Evolutionary conservation across 495 filamentous ascomycete genomes (phyloP), one percentile per base, ranked within the genome.

Genomic region (Usnea hakonensis): DNA sequence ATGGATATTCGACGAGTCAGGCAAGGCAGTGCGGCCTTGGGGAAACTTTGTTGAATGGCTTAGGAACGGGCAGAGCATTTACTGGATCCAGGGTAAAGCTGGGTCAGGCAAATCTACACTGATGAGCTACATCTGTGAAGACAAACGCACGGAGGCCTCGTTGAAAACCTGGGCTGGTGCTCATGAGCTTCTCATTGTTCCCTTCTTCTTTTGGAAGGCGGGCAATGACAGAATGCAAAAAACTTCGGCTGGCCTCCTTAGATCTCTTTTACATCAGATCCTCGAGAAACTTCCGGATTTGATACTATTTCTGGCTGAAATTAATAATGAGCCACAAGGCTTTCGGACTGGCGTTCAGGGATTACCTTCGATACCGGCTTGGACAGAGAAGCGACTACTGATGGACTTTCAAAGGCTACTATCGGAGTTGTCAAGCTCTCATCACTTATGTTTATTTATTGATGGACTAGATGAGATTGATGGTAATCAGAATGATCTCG

Each of bases 171-270:
- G 69, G 69, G 35, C 64, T 57, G 2, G 57, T 38, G 5, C 68
- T 67, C 68, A 71, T 5, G 35, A 59, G 76, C 26, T 57, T 75
- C 3, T 35, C 71, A 36, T 72, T 71, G 0, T 66, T 54, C 8
- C 19, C 21, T 79, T 80, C 65, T 82, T 76, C 65, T 83, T 81
- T 64, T 82, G 76, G 76, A 69, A 57, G 26, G 46, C 70, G 11
- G 78, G 77, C 1, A 72, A 32, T n/a, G n/a, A n/a, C 3, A 23
- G 52, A 5, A 48, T 76, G 36, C 75, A 79, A 60, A 74, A 73
- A 62, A 78, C 72, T 5, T 70, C 72, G 17, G 55, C 68, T 35
- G 80, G 79, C 0, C 67, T 83, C 6, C 60, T 79, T 0, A 71
- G 72, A 23, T 68, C 74, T 2, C 60, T 83, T 0, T 61, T 81